A percentile compares a stretch with the other conserved stretches of the same genome.
phyloP scores from a whole-genome alignment of 805 yeast genomes.

The Pichia deserticola region DNA sequence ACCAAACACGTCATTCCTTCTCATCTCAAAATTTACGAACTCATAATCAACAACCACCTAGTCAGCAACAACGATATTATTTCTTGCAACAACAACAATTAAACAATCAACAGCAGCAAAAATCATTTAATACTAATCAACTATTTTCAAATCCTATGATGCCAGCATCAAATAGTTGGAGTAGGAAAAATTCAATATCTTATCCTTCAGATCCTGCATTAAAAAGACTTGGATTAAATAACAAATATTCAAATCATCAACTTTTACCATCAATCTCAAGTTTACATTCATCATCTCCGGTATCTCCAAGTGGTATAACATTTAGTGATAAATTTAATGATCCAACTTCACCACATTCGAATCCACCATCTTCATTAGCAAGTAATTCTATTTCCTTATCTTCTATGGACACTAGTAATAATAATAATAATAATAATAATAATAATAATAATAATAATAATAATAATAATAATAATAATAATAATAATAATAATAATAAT shows the following conservation, averaged over 20 bases:
- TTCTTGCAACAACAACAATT: conserved; percentile 6
- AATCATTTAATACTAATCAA: not conserved
- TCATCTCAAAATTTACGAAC: no score
- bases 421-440: no score
- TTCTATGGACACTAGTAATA: no score
- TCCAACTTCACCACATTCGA: not conserved
- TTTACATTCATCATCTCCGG: not conserved
- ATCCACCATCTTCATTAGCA: no score
- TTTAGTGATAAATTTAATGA: not conserved
- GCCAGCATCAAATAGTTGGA: not conserved
- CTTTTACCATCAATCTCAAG: not conserved
- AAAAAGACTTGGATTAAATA: conserved; percentile 6
- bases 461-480: no score
- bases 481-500: no score
- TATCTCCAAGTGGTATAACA: not conserved
- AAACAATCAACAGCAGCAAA: conserved; percentile 4
- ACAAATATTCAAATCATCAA: conserved; percentile 3
- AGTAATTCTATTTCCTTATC: no score
- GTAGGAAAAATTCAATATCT: not conserved
- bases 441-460: no score
- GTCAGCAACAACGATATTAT: conserved; percentile 1
- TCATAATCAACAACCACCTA: conserved; percentile 2
- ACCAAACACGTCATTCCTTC: no score
- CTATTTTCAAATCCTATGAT: not conserved
- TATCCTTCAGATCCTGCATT: conserved; percentile 7